Conservation (phyloP, 805 yeast species). For the Cyberlindnera maritima region DNA sequence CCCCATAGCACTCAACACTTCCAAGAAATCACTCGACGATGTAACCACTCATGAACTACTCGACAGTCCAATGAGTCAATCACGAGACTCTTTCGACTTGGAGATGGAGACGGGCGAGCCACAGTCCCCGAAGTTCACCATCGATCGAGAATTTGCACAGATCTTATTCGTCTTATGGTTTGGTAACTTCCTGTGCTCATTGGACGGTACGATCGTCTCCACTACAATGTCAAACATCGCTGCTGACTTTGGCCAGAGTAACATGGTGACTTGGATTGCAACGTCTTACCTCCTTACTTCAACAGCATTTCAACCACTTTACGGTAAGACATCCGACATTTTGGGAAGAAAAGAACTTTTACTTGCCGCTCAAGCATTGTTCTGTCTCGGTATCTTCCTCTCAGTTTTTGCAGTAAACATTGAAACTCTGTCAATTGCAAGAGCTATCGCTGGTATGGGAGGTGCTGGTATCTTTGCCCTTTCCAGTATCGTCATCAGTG, state of each 20-base stretch:
- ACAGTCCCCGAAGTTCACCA: constrained; percentile 6
- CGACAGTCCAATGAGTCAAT: neutral
- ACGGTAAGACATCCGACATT: constrained; percentile 69
- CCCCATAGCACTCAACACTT: constrained; percentile 1
- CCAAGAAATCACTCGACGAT: constrained; percentile 2
- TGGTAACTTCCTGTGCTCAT: constrained; percentile 49
- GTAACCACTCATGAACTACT: constrained; percentile 9
- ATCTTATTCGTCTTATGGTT: constrained; percentile 37
- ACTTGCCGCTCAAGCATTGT: constrained; percentile 41
- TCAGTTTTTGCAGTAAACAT: constrained; percentile 42
- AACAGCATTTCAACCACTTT: constrained; percentile 72
- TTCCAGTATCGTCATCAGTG: constrained; percentile 51
- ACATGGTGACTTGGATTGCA: constrained; percentile 65
- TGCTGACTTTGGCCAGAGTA: constrained; percentile 51
- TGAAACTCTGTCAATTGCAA: constrained; percentile 42
- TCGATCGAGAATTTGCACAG: constrained; percentile 13
- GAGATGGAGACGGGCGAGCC: constrained; percentile 1
- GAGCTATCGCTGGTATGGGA: constrained; percentile 60
- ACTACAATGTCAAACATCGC: constrained; percentile 59
- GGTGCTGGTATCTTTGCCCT: constrained; percentile 54
- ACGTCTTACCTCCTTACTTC: constrained; percentile 66
- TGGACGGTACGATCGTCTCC: constrained; percentile 61
- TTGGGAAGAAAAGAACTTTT: constrained; percentile 50
- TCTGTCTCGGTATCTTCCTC: constrained; percentile 43
- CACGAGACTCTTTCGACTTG: constrained; percentile 11